Base-by-base conservation (phyloP, 2,329 filamentous ascomycete genomes). In the Didymella sp. region DNA sequence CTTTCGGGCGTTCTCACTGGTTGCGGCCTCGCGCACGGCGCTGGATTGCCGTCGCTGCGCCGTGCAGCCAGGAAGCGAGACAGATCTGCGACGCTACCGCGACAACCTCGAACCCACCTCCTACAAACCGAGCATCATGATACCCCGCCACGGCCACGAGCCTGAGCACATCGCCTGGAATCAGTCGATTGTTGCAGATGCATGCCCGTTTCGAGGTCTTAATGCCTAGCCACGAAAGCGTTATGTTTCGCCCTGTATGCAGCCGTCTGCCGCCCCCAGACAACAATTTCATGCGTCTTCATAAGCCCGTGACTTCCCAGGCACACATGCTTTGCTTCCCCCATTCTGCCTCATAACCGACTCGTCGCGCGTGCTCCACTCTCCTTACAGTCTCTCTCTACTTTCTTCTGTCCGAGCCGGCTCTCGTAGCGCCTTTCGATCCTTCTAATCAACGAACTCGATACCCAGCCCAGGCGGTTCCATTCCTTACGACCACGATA, bases 281-380 rank as follows among this genome's bases (percentile, higher is more conserved):
- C 35, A 41, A 60, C 67, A 74, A 76, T 76, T 73, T 77, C 70
- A 77, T 76, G 73, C 74, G 62, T 66, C 55, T 69, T 73, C 73
- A 73, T 75, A 77, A 76, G 71, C 65, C 62, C 60, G 59, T 60
- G 46, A 63, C 61, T 59, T 69, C 70, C 72, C 70, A 67, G 61
- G 60, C 62, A 66, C 48, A 64, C 57, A 62, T 56, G 52, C 60
- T 67, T 67, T 58, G 52, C 62, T 58, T 61, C 58, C 59, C 61
- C 52, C 61, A 65, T 68, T 66, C 62, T 67, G 69, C 63, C 68
- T 66, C 69, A 69, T 72, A 73, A 71, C 68, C 55, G 62, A 69
- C 51, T 68, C 59, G 64, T 68, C 68, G 62, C 65, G 64, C 63
- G 71, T 70, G 67, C 63, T 73, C 60, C 70, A 68, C 67, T 72